These are phyloP conservation scores for Pseudisothecium myosuroides DNA, from an alignment of 225 moss, liverwort and hornwort genomes.

Conservation along the genomic window DNA sequence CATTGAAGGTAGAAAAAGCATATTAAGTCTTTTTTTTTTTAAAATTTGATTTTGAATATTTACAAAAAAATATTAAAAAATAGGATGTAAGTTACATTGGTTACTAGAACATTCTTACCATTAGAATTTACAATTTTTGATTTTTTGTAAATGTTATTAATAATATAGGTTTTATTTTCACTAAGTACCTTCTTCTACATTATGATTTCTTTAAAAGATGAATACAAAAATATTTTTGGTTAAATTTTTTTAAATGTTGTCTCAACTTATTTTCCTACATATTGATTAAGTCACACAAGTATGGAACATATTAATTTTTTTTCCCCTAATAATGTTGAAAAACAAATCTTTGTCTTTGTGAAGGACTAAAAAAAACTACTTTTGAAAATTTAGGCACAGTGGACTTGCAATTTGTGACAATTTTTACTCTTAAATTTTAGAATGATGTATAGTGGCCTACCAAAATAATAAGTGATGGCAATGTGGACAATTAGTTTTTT, in stretches of 20 bases:
- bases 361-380: neutral
- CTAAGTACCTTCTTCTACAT: neutral
- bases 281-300: neutral
- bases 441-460: too few species aligned
- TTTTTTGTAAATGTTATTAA: neutral
- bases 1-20: too few species aligned
- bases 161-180: neutral
- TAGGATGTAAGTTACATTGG: too few species aligned
- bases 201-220: too few species aligned
- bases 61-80: too few species aligned
- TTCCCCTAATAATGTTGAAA: neutral
- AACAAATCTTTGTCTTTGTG: neutral
- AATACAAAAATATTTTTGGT: neutral
- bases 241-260: neutral
- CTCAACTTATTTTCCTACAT: neutral
- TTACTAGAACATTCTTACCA: neutral
- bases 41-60: too few species aligned
- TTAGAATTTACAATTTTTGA: rapidly evolving
- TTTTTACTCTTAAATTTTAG: neutral
- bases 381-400: neutral
- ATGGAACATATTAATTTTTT: neutral
- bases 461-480: too few species aligned
- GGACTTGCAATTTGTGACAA: rapidly evolving
- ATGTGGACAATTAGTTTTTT: too few species aligned
- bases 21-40: too few species aligned